Conservation (phyloP, 352 stramenopile species). For the Phytophthora citrophthora region DNA sequence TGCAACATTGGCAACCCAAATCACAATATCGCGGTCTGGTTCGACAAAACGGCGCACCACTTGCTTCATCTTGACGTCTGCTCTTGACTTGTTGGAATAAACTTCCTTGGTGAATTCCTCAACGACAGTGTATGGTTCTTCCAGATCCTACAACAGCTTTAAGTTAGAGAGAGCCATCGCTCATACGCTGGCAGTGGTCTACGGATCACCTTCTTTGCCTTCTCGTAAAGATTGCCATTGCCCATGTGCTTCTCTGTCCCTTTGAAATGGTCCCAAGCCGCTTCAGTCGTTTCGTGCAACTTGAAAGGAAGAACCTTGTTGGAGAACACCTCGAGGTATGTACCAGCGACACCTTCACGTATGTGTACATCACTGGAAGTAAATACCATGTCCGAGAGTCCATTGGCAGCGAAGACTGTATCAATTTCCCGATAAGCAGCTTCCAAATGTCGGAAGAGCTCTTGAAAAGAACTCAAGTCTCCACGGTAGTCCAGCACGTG, state of each 20-base stretch:
- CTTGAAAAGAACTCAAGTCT: conserved; percentile 20
- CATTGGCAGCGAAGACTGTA: conserved; percentile 30
- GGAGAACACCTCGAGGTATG: conserved; percentile 30
- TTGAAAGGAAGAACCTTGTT: conserved; percentile 35
- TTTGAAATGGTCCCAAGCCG: conserved; percentile 37
- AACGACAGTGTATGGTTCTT: conserved; percentile 57
- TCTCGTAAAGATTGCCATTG: conserved; percentile 32
- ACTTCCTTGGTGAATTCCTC: conserved; percentile 66
- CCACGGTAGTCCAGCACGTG: conserved; percentile 19
- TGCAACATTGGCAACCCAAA: conserved; percentile 59
- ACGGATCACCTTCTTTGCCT: conserved; percentile 20
- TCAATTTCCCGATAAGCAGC: conserved; percentile 22
- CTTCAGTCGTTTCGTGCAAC: conserved; percentile 8
- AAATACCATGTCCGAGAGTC: conserved; percentile 19
- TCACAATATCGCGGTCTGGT: conserved; percentile 61
- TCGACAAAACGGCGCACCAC: conserved; percentile 62
- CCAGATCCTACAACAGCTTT: conserved; percentile 11
- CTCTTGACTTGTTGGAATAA: conserved; percentile 48
- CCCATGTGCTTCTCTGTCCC: conserved; percentile 31
- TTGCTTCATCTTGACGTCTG: conserved; percentile 59
- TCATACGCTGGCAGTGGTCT: neutral
- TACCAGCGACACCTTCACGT: conserved; percentile 11
- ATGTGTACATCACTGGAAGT: conserved; percentile 30
- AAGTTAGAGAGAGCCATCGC: neutral
- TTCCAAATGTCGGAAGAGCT: conserved; percentile 26